Conservation (phyloP, 2,329 filamentous ascomycete genomes). For the Talaromyces albobiverticillius region DNA sequence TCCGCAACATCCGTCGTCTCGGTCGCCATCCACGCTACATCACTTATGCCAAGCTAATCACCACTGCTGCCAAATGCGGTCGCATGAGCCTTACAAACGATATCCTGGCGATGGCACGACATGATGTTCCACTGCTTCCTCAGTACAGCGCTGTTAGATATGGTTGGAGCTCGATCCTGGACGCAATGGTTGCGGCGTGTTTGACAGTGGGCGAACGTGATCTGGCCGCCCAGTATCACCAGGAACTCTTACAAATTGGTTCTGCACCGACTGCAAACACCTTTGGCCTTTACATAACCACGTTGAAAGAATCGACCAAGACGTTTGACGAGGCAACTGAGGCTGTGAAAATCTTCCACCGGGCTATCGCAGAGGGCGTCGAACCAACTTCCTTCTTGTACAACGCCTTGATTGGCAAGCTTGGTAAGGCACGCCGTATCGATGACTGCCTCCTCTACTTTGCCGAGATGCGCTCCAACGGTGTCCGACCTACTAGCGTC, state of each 20-base stretch:
- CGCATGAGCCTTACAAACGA: conserved; percentile 81
- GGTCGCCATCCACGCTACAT: conserved; percentile 93
- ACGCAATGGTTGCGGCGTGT: conserved; percentile 93
- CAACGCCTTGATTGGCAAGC: conserved; percentile 96
- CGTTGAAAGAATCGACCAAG: conserved; percentile 92
- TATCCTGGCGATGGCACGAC: conserved; percentile 82
- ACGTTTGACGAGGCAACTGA: conserved; percentile 97
- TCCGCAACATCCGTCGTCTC: conserved; percentile 89
- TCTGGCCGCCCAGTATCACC: conserved; percentile 81
- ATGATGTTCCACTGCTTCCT: conserved; percentile 78
- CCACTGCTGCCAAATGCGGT: conserved; percentile 79
- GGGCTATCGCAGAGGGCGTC: conserved; percentile 88
- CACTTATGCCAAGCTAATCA: conserved; percentile 93
- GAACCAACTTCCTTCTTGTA: conserved; percentile 96
- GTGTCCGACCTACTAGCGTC: conserved; percentile 92
- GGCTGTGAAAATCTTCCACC: conserved; percentile 95
- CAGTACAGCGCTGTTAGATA: conserved; percentile 88
- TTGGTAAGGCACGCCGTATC: conserved; percentile 95
- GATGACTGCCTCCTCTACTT: conserved; percentile 99
- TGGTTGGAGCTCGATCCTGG: conserved; percentile 93
- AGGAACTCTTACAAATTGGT: conserved; percentile 87
- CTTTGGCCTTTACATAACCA: conserved; percentile 98
- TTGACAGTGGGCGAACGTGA: conserved; percentile 77
- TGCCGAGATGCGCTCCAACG: conserved; percentile 89
- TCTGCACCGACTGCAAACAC: conserved; percentile 94